These are phyloP conservation scores for Fusarium sambucinum DNA, from an alignment of 2,329 filamentous ascomycete genomes.

Conservation along the genomic window DNA sequence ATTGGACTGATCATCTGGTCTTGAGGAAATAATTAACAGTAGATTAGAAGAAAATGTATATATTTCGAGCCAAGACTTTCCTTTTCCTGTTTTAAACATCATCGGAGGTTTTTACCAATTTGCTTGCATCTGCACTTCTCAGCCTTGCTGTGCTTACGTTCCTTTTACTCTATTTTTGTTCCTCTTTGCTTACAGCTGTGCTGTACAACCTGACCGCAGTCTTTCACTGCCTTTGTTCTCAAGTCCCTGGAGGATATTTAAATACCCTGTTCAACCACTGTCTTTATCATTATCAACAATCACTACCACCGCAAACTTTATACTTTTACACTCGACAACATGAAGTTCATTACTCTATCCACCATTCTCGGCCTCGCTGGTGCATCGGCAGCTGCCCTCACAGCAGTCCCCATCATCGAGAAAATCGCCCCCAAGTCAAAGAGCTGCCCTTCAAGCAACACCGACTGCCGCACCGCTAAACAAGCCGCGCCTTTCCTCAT, in stretches of 20 bases:
- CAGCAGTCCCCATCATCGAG: conserved; percentile 58
- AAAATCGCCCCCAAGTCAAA: conserved; percentile 69
- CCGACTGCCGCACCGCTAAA: conserved; percentile 75
- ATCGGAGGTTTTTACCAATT: not conserved
- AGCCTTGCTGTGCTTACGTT: conserved; percentile 10
- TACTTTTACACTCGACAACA: conserved; percentile 16
- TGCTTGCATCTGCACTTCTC: not conserved
- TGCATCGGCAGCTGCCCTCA: conserved; percentile 37
- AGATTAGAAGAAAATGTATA: not conserved
- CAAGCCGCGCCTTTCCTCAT: conserved; percentile 70
- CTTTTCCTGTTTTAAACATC: not conserved
- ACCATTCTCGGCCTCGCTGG: conserved; percentile 35
- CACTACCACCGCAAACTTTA: not conserved
- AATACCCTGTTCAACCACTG: not conserved
- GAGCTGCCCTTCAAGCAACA: conserved; percentile 62
- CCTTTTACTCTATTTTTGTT: conserved; percentile 8
- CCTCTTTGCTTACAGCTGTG: conserved; percentile 7
- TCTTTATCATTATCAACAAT: not conserved
- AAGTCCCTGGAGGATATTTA: conserved; percentile 32
- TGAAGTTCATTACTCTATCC: conserved; percentile 48
- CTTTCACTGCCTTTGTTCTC: conserved; percentile 1
- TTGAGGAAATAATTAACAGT: too few species aligned
- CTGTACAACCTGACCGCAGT: conserved; percentile 6
- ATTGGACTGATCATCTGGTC: conserved; percentile 18
- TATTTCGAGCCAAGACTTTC: conserved; percentile 1